Evolutionary conservation across 108 stramenopile species (phyloP).

Genomic region (Pseudonitzschia multistriata): DNA sequence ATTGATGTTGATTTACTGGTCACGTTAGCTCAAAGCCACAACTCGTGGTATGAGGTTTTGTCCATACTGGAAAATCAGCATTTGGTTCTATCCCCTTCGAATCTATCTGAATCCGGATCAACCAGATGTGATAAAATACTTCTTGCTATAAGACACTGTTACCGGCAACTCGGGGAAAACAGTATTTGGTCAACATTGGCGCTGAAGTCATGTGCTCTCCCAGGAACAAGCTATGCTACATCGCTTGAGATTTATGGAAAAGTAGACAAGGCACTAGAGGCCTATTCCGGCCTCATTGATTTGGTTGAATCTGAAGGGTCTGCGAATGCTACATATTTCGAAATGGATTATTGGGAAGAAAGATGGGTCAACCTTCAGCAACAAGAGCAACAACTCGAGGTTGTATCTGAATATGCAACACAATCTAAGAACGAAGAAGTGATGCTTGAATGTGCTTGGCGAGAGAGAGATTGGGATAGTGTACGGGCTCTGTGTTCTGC

Average conservation of each 20-base stretch:
- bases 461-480: conserved; percentile 82
- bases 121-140: conserved; percentile 19
- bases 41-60: conserved; percentile 69
- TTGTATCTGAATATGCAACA: conserved; percentile 78
- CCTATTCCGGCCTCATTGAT: conserved; percentile 59
- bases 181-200: conserved; percentile 47
- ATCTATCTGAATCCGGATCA: conserved; percentile 11
- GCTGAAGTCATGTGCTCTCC: conserved; percentile 42
- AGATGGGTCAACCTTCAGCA: conserved; percentile 87
- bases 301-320: conserved; percentile 31
- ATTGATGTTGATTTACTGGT: conserved; percentile 56
- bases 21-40: conserved; percentile 62
- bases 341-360: conserved; percentile 88
- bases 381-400: conserved; percentile 83
- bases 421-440: conserved; percentile 53
- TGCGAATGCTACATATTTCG: conserved; percentile 49
- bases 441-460: conserved; percentile 89
- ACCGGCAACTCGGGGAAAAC: conserved; percentile 54
- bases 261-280: conserved; percentile 62
- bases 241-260: conserved; percentile 75
- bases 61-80: conserved; percentile 55
- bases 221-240: conserved; percentile 53
- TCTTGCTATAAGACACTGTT: conserved; percentile 56
- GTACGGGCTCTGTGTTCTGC: conserved; percentile 51
- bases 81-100: conserved; percentile 24